phyloP scores from a whole-genome alignment of 495 filamentous ascomycete species.

The Monascus purpureus region DNA sequence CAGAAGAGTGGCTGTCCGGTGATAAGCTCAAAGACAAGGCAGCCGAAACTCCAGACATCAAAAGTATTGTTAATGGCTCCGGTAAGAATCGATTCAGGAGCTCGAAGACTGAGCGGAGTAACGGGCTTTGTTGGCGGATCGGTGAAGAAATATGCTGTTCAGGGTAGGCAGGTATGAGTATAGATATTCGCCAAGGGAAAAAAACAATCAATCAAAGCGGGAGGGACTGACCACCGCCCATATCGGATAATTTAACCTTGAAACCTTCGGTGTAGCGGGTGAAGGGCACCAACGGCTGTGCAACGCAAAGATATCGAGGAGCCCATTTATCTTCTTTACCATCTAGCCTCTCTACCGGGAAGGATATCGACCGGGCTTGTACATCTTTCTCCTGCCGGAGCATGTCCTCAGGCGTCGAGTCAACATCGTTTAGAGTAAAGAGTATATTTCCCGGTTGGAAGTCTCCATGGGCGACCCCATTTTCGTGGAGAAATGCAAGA shows the following conservation, averaged over 20 bases:
- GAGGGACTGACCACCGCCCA: slow-evolving; percentile 20
- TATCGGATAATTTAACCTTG: slow-evolving; percentile 24
- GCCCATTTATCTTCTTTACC: slow-evolving; percentile 22
- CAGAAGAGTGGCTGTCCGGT: background rate
- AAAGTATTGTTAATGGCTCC: background rate
- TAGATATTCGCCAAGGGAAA: too few species aligned
- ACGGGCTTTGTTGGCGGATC: background rate
- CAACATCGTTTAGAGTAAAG: slow-evolving; percentile 14
- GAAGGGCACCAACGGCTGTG: slow-evolving; percentile 12
- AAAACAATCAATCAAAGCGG: slow-evolving; percentile 6
- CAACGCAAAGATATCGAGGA: slow-evolving; percentile 21
- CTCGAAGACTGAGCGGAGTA: background rate
- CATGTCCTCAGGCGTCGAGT: slow-evolving; percentile 5
- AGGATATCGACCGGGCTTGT: too few species aligned
- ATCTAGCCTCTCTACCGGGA: slow-evolving; percentile 18
- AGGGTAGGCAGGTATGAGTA: too few species aligned
- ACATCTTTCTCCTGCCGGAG: slow-evolving; percentile 12
- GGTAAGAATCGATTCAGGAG: background rate
- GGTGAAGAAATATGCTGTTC: background rate
- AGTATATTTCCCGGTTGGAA: slow-evolving; percentile 31
- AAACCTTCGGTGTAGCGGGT: slow-evolving; percentile 11
- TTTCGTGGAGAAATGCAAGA: slow-evolving; percentile 26
- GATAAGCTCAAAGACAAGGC: background rate
- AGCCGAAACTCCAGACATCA: background rate
- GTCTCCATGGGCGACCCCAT: slow-evolving; percentile 31